Percentiles rank a stretch among this genome's conserved stretches.
Conservation (phyloP, 2,329 filamentous ascomycete genomes). For the Peltaster fructicola region DNA sequence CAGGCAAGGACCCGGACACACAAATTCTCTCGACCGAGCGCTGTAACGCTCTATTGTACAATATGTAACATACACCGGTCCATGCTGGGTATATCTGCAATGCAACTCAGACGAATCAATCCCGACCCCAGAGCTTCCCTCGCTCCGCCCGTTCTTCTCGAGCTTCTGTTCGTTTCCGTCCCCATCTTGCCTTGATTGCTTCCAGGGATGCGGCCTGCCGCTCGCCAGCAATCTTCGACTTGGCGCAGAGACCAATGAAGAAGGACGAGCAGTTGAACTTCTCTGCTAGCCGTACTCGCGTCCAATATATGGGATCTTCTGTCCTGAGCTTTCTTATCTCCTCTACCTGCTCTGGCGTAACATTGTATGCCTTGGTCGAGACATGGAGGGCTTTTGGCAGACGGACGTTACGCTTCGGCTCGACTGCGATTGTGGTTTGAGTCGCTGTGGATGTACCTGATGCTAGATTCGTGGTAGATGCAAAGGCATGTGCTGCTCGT, state of each 20-base stretch:
- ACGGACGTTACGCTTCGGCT: constrained; percentile 35
- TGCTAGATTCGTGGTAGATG: constrained; percentile 6
- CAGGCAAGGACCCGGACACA: no score
- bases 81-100: no score
- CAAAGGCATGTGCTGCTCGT: constrained; percentile 24
- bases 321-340: constrained; percentile 40
- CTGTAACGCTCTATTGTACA: no score
- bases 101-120: no score
- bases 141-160: constrained; percentile 42
- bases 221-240: constrained; percentile 29
- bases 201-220: constrained; percentile 29
- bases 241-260: constrained; percentile 42
- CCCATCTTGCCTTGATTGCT: constrained; percentile 42
- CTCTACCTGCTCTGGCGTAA: constrained; percentile 37
- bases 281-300: constrained; percentile 39
- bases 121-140: constrained; percentile 42
- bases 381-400: constrained; percentile 30
- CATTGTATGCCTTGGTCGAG: constrained; percentile 48
- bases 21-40: no score
- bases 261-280: constrained; percentile 45
- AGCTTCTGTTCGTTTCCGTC: constrained; percentile 38
- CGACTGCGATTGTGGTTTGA: constrained; percentile 9
- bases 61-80: no score
- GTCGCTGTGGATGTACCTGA: constrained; percentile 10
- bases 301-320: constrained; percentile 42